These are phyloP conservation scores for Drechslerella coelobrocha DNA, from an alignment of 2,329 filamentous ascomycete species.

Conservation along the genomic window DNA sequence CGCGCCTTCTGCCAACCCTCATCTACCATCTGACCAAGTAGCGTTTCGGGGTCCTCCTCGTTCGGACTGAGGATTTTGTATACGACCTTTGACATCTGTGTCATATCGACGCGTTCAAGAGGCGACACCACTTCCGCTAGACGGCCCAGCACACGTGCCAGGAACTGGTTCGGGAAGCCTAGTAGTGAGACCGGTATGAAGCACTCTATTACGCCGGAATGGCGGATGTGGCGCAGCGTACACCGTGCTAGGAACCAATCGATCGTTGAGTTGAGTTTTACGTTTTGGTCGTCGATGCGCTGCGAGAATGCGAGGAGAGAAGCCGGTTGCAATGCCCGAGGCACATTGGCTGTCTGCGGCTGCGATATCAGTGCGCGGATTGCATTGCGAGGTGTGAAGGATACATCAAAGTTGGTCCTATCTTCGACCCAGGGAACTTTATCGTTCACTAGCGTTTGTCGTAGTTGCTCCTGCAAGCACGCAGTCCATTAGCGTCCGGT, in stretches of 20 bases:
- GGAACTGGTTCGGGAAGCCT: slow-evolving; percentile 17
- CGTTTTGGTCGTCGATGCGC: slow-evolving; percentile 5
- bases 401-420: slow-evolving; percentile 77
- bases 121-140: slow-evolving; percentile 29
- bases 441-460: slow-evolving; percentile 74
- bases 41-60: background rate
- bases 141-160: slow-evolving; percentile 15
- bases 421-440: slow-evolving; percentile 81
- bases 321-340: slow-evolving; percentile 71
- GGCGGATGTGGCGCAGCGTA: slow-evolving; percentile 30
- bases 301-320: slow-evolving; percentile 69
- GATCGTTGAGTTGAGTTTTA: slow-evolving; percentile 9
- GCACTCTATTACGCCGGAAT: slow-evolving; percentile 30
- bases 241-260: slow-evolving; percentile 44
- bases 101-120: slow-evolving; percentile 20
- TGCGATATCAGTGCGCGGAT: slow-evolving; percentile 65
- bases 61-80: slow-evolving; percentile 10
- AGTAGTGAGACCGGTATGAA: slow-evolving; percentile 29
- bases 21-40: background rate
- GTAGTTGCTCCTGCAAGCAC: slow-evolving; percentile 73
- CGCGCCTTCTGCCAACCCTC: background rate
- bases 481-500: slow-evolving; percentile 70
- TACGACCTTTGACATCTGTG: slow-evolving; percentile 32
- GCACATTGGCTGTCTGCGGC: slow-evolving; percentile 62
- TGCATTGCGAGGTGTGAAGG: slow-evolving; percentile 80